Base-by-base conservation (phyloP, 2,329 filamentous ascomycete genomes). In the Leptosphaerulina australis region DNA sequence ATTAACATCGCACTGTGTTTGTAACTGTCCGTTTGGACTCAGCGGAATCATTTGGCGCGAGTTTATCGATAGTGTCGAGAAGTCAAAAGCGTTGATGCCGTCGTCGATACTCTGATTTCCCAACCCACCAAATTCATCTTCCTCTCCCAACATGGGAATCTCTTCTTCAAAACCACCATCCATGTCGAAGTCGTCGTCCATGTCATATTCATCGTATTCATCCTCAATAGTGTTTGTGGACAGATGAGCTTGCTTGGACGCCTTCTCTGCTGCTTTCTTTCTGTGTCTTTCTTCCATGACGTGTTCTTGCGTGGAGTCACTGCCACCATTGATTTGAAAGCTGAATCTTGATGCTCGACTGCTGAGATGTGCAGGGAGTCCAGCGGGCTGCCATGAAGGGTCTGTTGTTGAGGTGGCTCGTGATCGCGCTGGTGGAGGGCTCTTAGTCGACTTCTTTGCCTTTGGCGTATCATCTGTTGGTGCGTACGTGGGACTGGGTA, bases 321-420 rank as follows among this genome's bases (percentile, higher is more conserved):
- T 83, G 4, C 86, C 86, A 20, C 86, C 87, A 12, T 86, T 82
- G 79, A 91, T 89, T 63, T 92, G 88, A 63, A 93, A 93, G 62
- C 88, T 92, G 66, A 93, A 92, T 11, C 89, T 79, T 0, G 88
- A 91, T 0, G 88, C 89, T 9, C 86, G 89, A 67, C 88, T 91
- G 3, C 71, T 73, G 35, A 77, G 67, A 56, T 79, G 77, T 35
- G 74, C 70, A 4, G 76, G 76, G 9, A 74, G 50, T 10, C 71
- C 71, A 15, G 68, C 68, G 14, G 70, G 66, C 22, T 66, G 60
- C 34, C 70, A 74, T 1, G 65, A 63, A 6, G 68, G 64, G 39
- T 75, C 71, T 11, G 67, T 68, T 14, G 71, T 58, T 2, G 72
- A 74, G 5, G 70, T 67, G 5, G 71, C 70, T 55, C 72, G 53